Conservation (phyloP, 345 rosid species). For the Iberis pinnata region DNA sequence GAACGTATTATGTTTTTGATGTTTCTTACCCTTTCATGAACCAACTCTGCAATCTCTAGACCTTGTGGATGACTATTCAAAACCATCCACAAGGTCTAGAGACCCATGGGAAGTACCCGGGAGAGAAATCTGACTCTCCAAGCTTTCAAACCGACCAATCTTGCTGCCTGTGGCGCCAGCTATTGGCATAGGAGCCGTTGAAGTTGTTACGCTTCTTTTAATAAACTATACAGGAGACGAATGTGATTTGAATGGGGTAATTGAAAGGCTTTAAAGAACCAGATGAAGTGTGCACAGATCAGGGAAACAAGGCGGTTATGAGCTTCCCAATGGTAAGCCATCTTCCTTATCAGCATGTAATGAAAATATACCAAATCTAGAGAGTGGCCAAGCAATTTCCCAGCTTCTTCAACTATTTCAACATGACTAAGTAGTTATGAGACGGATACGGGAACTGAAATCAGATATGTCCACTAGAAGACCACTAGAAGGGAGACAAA, state of each 20-base stretch:
- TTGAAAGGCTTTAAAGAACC: conserved; percentile 53
- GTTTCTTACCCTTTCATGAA: conserved; percentile 48
- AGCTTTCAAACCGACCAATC: conserved; percentile 45
- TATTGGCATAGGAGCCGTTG: conserved; percentile 65
- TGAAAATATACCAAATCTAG: conserved; percentile 60
- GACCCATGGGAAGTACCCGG: conserved; percentile 80
- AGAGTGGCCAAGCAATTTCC: conserved; percentile 57
- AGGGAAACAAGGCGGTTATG: conserved; percentile 73
- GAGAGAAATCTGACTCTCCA: conserved; percentile 54
- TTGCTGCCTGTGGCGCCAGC: conserved; percentile 39
- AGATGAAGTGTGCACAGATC: conserved; percentile 66
- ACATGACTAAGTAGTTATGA: too few species aligned
- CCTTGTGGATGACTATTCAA: conserved; percentile 66
- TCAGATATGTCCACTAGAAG: too few species aligned
- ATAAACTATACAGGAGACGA: conserved; percentile 40
- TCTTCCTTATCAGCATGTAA: conserved; percentile 70
- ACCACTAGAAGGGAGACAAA: conserved; percentile 90
- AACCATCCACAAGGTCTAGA: conserved; percentile 51
- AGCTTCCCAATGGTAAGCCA: conserved; percentile 62
- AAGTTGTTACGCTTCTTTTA: conserved; percentile 27
- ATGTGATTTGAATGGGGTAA: conserved; percentile 43
- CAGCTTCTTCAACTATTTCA: conserved; percentile 74
- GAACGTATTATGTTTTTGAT: not conserved
- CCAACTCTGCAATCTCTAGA: conserved; percentile 53
- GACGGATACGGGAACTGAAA: too few species aligned